Percentiles rank a stretch among this genome's conserved stretches.
Evolutionary conservation across 179 eudicot genomes (phyloP).

Genomic region (Sideroxylon spinosum): DNA sequence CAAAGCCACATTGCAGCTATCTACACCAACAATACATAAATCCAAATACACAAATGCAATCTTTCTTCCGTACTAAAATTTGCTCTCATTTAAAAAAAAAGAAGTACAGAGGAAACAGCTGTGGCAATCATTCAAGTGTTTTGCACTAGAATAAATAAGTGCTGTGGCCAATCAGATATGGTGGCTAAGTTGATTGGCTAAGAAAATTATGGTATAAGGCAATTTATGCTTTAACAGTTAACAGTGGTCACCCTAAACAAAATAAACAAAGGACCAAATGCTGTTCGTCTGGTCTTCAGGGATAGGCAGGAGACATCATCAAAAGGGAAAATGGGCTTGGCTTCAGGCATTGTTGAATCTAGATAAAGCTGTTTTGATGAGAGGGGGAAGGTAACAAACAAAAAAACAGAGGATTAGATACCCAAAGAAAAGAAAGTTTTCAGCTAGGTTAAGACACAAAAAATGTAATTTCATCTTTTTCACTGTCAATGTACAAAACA

Average conservation of each 20-base stretch:
- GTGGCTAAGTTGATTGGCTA: slow-evolving; percentile 14
- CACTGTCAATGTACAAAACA: background rate
- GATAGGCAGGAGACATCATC: slow-evolving; percentile 28
- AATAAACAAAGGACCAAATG: slow-evolving; percentile 21
- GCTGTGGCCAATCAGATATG: background rate
- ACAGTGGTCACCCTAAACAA: slow-evolving; percentile 9
- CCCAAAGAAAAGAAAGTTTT: background rate
- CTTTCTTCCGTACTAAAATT: background rate
- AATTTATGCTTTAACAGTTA: slow-evolving; percentile 15
- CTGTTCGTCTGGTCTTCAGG: slow-evolving; percentile 28
- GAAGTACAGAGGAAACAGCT: slow-evolving; percentile 1
- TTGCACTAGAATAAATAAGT: background rate
- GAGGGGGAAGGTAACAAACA: slow-evolving; percentile 17
- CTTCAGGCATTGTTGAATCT: slow-evolving; percentile 19
- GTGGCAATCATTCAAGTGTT: background rate
- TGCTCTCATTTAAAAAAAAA: background rate
- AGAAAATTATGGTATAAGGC: slow-evolving; percentile 17
- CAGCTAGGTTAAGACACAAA: slow-evolving; percentile 16
- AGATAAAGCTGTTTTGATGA: slow-evolving; percentile 33
- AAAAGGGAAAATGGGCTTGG: slow-evolving; percentile 25
- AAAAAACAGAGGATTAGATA: slow-evolving; percentile 18
- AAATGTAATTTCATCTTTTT: background rate
- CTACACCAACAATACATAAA: slow-evolving; percentile 6
- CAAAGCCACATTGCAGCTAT: background rate
- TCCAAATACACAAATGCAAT: background rate